These are phyloP conservation scores for Cyberlindnera amylophila DNA, from an alignment of 805 yeast species.

Conservation along the genomic window DNA sequence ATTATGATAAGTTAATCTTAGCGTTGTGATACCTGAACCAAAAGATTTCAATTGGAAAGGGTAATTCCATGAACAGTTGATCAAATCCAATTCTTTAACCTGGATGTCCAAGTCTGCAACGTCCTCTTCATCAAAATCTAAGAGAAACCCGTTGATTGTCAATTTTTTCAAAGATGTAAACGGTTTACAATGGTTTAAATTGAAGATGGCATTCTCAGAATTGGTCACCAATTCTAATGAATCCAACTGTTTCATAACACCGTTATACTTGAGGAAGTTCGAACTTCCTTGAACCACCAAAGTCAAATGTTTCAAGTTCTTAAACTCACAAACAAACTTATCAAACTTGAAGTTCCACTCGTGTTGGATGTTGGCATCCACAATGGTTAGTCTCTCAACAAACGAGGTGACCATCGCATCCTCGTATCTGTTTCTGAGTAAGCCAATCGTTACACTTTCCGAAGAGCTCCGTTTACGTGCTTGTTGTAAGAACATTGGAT, in stretches of 20 bases:
- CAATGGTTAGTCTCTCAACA: slow-evolving; percentile 28
- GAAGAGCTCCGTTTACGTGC: slow-evolving; percentile 6
- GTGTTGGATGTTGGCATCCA: slow-evolving; percentile 28
- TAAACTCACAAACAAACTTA: slow-evolving; percentile 21
- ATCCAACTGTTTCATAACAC: slow-evolving; percentile 9
- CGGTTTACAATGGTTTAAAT: slow-evolving; percentile 39
- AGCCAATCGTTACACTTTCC: not conserved
- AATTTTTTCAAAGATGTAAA: slow-evolving; percentile 34
- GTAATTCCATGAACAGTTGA: slow-evolving; percentile 54
- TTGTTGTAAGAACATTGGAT: slow-evolving; percentile 3
- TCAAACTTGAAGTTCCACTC: slow-evolving; percentile 35
- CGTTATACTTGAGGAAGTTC: slow-evolving; percentile 33
- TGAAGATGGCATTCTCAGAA: slow-evolving; percentile 30
- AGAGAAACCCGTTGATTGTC: slow-evolving; percentile 37
- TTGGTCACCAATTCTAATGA: slow-evolving; percentile 23
- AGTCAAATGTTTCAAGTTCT: slow-evolving; percentile 23
- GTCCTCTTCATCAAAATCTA: slow-evolving; percentile 38
- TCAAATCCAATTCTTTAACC: slow-evolving; percentile 28
- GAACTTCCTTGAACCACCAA: slow-evolving; percentile 30
- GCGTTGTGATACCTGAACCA: slow-evolving; percentile 24
- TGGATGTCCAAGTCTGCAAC: slow-evolving; percentile 18
- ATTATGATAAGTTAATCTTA: slow-evolving; percentile 28
- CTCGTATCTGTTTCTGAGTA: not conserved
- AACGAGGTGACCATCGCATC: slow-evolving; percentile 3
- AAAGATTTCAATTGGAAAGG: slow-evolving; percentile 42